These are phyloP conservation scores for Microdochium paspali DNA, from an alignment of 2,329 filamentous ascomycete species.

Conservation along the genomic window DNA sequence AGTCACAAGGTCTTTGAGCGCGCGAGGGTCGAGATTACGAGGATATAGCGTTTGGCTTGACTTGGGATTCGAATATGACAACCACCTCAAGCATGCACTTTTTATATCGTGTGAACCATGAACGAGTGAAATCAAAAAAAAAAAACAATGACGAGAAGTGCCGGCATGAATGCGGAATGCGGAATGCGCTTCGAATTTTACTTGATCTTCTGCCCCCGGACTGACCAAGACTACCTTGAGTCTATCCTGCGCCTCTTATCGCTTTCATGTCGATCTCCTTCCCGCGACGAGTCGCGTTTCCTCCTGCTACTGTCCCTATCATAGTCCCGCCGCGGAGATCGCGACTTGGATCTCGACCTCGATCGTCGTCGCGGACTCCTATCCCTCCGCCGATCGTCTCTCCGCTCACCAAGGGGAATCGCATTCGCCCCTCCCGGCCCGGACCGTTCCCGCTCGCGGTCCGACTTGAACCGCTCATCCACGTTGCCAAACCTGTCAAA, in stretches of 20 bases:
- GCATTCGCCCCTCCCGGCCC: conserved; percentile 57
- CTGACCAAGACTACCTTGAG: conserved; percentile 18
- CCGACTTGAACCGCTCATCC: conserved; percentile 61
- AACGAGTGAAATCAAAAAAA: not conserved
- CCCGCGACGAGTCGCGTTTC: conserved; percentile 48
- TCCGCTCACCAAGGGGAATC: conserved; percentile 57
- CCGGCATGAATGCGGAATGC: not conserved
- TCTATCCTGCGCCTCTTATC: conserved; percentile 54
- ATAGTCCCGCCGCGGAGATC: conserved; percentile 37
- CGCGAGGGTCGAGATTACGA: conserved; percentile 77
- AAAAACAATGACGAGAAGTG: not conserved
- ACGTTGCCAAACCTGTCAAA: conserved; percentile 30
- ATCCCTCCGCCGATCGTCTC: conserved; percentile 21
- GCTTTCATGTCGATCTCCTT: conserved; percentile 41
- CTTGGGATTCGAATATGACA: too few species aligned
- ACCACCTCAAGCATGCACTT: too few species aligned
- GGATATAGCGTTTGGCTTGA: conserved; percentile 47
- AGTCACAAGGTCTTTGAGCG: conserved; percentile 73
- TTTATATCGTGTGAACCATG: too few species aligned
- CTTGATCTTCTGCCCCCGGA: too few species aligned
- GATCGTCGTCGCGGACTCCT: conserved; percentile 13
- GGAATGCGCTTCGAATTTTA: too few species aligned
- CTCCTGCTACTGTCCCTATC: conserved; percentile 36
- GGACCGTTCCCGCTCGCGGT: conserved; percentile 40
- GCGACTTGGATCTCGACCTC: conserved; percentile 40